Evolutionary conservation across 75 land plant species (phyloP).

Genomic region (Sequoiadendron giganteum): DNA sequence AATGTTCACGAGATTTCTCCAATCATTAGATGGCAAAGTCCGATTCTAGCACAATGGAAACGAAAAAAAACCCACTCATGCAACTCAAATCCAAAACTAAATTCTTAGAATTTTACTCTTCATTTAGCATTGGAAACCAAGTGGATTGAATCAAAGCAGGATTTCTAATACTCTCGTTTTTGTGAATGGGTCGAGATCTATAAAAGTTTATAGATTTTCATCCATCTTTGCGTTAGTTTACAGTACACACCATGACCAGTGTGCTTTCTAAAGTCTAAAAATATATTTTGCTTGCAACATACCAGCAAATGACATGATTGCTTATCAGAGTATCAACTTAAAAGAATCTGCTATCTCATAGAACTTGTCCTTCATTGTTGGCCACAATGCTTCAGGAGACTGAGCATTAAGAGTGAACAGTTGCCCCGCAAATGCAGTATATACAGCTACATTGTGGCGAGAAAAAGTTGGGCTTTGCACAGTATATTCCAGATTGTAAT

Average conservation of each 20-base stretch:
- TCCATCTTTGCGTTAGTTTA: neutral
- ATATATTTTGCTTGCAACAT: neutral
- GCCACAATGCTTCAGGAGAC: constrained; percentile 67
- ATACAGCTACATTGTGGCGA: constrained; percentile 85
- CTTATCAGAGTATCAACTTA: constrained; percentile 10
- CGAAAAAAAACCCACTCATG: neutral
- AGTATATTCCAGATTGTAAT: constrained; percentile 75
- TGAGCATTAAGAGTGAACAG: constrained; percentile 83
- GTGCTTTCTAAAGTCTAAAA: neutral
- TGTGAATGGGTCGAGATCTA: neutral
- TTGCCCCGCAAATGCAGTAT: constrained; percentile 44
- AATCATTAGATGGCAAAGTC: neutral
- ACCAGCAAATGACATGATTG: neutral
- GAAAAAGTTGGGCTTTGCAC: constrained; percentile 74
- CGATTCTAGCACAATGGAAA: neutral
- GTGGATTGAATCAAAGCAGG: neutral
- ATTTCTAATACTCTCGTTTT: neutral
- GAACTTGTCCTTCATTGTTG: constrained; percentile 32
- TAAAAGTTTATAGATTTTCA: neutral
- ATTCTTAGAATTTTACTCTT: neutral
- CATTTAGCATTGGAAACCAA: neutral
- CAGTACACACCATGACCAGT: too few relatives aligned
- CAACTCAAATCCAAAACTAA: neutral
- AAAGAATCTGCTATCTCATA: constrained; percentile 56
- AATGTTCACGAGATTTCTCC: neutral